These are phyloP conservation scores for Talaromyces sp. DNA, from an alignment of 2,329 filamentous ascomycete species.

Conservation along the genomic window DNA sequence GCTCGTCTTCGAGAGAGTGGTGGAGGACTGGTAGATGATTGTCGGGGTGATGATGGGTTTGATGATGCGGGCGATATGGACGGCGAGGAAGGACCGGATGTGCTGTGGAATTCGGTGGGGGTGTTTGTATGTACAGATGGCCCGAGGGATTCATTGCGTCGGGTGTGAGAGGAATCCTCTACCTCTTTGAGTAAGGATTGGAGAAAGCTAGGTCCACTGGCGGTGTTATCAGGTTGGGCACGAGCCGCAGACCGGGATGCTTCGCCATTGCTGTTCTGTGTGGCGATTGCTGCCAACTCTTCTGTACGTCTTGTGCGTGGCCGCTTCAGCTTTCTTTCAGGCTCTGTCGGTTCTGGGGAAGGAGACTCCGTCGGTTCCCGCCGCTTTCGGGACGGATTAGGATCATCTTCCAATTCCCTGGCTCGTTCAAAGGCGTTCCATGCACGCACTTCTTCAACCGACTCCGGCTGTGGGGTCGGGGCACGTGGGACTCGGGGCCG, in stretches of 20 bases:
- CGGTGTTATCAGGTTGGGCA: slow-evolving; percentile 28
- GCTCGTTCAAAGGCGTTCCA: slow-evolving; percentile 91
- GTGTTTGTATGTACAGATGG: slow-evolving; percentile 31
- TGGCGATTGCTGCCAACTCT: slow-evolving; percentile 44
- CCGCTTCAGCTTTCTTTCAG: slow-evolving; percentile 79
- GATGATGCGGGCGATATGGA: slow-evolving; percentile 37
- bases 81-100: slow-evolving; percentile 38
- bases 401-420: slow-evolving; percentile 59
- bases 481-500: slow-evolving; percentile 34
- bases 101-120: slow-evolving; percentile 28
- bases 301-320: slow-evolving; percentile 70
- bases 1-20: slow-evolving; percentile 27
- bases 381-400: slow-evolving; percentile 42
- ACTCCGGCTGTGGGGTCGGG: slow-evolving; percentile 58
- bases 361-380: slow-evolving; percentile 68
- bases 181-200: slow-evolving; percentile 86
- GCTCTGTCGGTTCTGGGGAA: slow-evolving; percentile 62
- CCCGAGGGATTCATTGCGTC: slow-evolving; percentile 24
- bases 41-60: slow-evolving; percentile 34
- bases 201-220: slow-evolving; percentile 69
- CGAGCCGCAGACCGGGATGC: slow-evolving; percentile 32
- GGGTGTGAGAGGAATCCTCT: slow-evolving; percentile 49
- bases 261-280: slow-evolving; percentile 36
- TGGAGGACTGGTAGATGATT: slow-evolving; percentile 35
- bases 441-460: slow-evolving; percentile 72